These are phyloP conservation scores for Phytomonas sp. DNA, from an alignment of 208 protist genomes.

Conservation along the genomic window DNA sequence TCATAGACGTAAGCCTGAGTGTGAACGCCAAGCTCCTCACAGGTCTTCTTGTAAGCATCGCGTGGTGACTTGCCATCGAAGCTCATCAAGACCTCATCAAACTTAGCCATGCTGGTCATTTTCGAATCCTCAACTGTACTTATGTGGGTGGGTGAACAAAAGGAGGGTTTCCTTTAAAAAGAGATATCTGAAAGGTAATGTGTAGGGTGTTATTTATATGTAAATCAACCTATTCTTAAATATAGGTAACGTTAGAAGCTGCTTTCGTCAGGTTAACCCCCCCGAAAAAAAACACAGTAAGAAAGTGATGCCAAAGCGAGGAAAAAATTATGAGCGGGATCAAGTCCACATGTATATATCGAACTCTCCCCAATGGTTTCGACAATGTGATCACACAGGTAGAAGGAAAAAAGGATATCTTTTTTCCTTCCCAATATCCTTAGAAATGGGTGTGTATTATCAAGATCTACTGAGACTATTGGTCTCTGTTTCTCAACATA, in stretches of 20 bases:
- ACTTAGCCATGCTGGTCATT: slow-evolving; percentile 71
- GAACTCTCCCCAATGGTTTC: background rate
- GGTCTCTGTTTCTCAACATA: background rate
- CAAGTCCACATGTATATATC: background rate
- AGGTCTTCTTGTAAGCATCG: slow-evolving; percentile 68
- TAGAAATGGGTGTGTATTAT: background rate
- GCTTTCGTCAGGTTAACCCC: background rate
- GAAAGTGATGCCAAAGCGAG: background rate
- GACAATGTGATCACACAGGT: background rate
- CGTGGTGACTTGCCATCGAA: slow-evolving; percentile 74
- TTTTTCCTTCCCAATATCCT: background rate
- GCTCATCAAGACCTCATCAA: slow-evolving; percentile 55
- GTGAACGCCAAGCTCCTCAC: slow-evolving; percentile 59
- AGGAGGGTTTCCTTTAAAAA: background rate
- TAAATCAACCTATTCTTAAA: slow-evolving; percentile 3
- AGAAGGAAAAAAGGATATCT: background rate
- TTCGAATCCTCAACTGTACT: background rate
- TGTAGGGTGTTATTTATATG: slow-evolving; percentile 1
- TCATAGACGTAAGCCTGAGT: slow-evolving; percentile 45
- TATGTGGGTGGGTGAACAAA: slow-evolving; percentile 10
- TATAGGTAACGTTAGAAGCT: background rate
- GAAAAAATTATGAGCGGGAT: background rate
- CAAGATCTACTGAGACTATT: background rate
- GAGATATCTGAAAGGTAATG: background rate
- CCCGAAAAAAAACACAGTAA: background rate